A percentile compares a stretch with the other conserved stretches of the same genome.
Evolutionary conservation across 2,329 filamentous ascomycete genomes (phyloP).

Genomic region (Pseudomassariella vexata): DNA sequence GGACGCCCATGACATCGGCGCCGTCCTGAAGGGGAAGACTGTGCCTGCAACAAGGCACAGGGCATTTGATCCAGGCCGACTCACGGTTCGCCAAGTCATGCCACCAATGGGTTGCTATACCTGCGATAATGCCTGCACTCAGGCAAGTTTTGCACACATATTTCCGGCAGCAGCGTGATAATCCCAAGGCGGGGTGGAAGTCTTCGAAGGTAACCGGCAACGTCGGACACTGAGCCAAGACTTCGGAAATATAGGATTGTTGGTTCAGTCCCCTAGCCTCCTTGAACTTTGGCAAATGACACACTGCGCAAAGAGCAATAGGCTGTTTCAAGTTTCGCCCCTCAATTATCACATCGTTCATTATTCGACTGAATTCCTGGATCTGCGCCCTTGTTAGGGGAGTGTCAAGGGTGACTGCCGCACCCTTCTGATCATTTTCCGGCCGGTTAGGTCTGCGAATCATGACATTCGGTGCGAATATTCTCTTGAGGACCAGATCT

Average conservation of each 20-base stretch:
- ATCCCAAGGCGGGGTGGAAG: slow-evolving; percentile 6
- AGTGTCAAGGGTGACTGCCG: slow-evolving; percentile 6
- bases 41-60: slow-evolving; percentile 6
- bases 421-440: neutral
- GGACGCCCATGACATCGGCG: slow-evolving; percentile 3
- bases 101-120: slow-evolving; percentile 8
- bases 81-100: slow-evolving; percentile 4
- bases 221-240: slow-evolving; percentile 7
- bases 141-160: slow-evolving; percentile 10
- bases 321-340: slow-evolving; percentile 6
- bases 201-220: slow-evolving; percentile 7
- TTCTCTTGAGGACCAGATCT: slow-evolving; percentile 7
- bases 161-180: slow-evolving; percentile 7
- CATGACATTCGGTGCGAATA: slow-evolving; percentile 7
- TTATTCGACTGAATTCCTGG: slow-evolving; percentile 6
- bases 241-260: slow-evolving; percentile 8
- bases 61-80: slow-evolving; percentile 8
- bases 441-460: slow-evolving; percentile 1
- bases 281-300: slow-evolving; percentile 10
- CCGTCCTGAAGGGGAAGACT: slow-evolving; percentile 6
- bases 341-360: slow-evolving; percentile 7
- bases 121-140: slow-evolving; percentile 6
- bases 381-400: slow-evolving; percentile 8
- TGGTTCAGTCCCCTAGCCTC: slow-evolving; percentile 3
- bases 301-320: slow-evolving; percentile 9